Evolutionary conservation across 2,329 filamentous ascomycete genomes (phyloP), one percentile per base, ranked within the genome.

Genomic region (Fusarium oligoseptatum): DNA sequence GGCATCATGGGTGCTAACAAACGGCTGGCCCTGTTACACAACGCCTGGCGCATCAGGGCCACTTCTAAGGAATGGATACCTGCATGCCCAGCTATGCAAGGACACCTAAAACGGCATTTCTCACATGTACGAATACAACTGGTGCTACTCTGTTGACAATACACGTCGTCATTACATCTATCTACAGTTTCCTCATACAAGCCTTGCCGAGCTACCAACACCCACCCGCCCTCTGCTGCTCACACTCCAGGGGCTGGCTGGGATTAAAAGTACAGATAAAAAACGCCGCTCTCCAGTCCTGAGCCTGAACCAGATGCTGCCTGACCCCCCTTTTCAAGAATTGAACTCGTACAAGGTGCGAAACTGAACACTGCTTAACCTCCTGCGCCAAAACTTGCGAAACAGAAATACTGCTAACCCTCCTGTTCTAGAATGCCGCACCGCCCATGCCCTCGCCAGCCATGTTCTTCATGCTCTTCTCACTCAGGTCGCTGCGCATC

Each of bases 381-480:
- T 43, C 58, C 56, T 67, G 71, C 65, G 65, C 70, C 72, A 39
- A 57, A 52, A 29, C 56, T 60, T 37, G 50, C 41, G 58, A 62
- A 37, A 36, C 36, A 36, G 32, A 11, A 41, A 66, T 52, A 39
- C 67, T 48, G 14, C 37, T 37, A 43, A 27, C 24, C 50, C 34
- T 32, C 41, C 15, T 37, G 37, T 34, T 36, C 71, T 81, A 90
- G 76, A 91, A 91, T 3, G 88, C 87, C 22, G 88, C 87, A 8
- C 88, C 88, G 2, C 88, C 87, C 66, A 87, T 82, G 17, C 87
- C 87, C 72, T 91, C 89, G 17, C 89, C 89, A 1, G 88, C 86
- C 67, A 90, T 81, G 61, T 87, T 90, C 80, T 88, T 87, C 76
- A 91, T 84, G 70, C 86, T 88, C 81, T 85, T 85, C 80, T 90